Evolutionary conservation across 345 rosid species (phyloP).

Genomic region (Populus deltoides): DNA sequence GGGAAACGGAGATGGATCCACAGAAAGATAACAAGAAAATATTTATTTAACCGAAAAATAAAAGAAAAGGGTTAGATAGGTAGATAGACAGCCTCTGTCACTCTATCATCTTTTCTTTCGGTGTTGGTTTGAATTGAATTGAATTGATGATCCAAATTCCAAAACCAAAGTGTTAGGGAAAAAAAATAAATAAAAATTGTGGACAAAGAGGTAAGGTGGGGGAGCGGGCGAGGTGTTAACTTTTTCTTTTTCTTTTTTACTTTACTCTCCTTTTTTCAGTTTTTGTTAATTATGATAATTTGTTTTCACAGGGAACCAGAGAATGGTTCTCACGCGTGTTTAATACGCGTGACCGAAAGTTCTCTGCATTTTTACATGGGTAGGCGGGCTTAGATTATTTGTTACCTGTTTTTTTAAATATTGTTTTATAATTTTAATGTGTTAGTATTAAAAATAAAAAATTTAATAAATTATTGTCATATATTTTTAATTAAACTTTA

Average conservation of each 20-base stretch:
- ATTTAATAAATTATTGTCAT: too few relatives aligned
- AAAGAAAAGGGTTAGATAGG: neutral
- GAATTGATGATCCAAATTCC: conserved; percentile 9
- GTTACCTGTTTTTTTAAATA: too few relatives aligned
- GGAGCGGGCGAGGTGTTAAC: neutral
- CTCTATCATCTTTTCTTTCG: neutral
- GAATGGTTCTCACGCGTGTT: neutral
- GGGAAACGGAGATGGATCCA: neutral
- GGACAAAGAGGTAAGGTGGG: conserved; percentile 7
- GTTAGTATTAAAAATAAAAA: too few relatives aligned
- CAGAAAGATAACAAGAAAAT: neutral
- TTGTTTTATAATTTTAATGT: too few relatives aligned
- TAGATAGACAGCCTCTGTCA: neutral
- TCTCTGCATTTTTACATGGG: neutral
- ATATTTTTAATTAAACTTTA: too few relatives aligned
- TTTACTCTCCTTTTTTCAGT: neutral
- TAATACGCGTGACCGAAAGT: neutral
- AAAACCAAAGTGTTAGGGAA: conserved; percentile 7
- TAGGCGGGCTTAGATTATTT: too few relatives aligned
- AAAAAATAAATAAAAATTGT: neutral
- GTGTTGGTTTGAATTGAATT: conserved; percentile 1
- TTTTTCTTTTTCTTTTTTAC: neutral
- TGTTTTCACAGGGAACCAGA: neutral
- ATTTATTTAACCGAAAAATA: neutral
- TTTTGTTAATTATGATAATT: neutral